phyloP scores from a whole-genome alignment of 805 yeast genomes.

The Starmerella stigmatis region DNA sequence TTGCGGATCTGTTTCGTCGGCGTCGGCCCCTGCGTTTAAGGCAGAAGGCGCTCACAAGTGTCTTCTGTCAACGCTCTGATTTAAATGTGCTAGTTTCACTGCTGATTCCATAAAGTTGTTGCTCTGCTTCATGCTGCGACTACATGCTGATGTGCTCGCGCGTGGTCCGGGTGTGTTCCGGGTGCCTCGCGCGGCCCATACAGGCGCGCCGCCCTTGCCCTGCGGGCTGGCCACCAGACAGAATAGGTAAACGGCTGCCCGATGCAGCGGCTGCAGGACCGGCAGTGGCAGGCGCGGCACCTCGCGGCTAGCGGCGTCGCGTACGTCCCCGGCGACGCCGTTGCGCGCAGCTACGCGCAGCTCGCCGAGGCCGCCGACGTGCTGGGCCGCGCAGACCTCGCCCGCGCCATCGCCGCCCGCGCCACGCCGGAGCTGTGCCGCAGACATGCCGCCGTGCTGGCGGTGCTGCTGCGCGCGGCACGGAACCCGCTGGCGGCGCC shows the following conservation, averaged over 20 bases:
- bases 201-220: slow-evolving; percentile 1
- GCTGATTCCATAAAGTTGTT: too few relatives aligned
- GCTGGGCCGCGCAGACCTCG: slow-evolving; percentile 27
- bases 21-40: too few relatives aligned
- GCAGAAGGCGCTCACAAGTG: too few relatives aligned
- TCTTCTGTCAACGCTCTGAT: too few relatives aligned
- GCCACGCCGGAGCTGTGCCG: slow-evolving; percentile 19
- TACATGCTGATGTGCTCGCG: too few relatives aligned
- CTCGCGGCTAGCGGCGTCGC: slow-evolving; percentile 11
- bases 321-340: slow-evolving; percentile 17
- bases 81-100: too few relatives aligned
- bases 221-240: background rate
- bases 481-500: slow-evolving; percentile 12
- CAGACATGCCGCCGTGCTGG: slow-evolving; percentile 20
- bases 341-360: slow-evolving; percentile 19
- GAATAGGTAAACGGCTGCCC: background rate
- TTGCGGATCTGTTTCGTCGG: too few relatives aligned
- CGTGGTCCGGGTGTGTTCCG: too few relatives aligned
- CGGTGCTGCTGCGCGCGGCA: slow-evolving; percentile 22
- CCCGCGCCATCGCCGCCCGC: slow-evolving; percentile 23
- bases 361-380: slow-evolving; percentile 27
- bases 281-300: slow-evolving; percentile 11
- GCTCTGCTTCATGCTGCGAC: too few relatives aligned
- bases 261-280: slow-evolving; percentile 5
- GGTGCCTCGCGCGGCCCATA: too few relatives aligned